Conservation (phyloP, 768 basidiomycete species). For the Cystofilobasidium macerans region DNA sequence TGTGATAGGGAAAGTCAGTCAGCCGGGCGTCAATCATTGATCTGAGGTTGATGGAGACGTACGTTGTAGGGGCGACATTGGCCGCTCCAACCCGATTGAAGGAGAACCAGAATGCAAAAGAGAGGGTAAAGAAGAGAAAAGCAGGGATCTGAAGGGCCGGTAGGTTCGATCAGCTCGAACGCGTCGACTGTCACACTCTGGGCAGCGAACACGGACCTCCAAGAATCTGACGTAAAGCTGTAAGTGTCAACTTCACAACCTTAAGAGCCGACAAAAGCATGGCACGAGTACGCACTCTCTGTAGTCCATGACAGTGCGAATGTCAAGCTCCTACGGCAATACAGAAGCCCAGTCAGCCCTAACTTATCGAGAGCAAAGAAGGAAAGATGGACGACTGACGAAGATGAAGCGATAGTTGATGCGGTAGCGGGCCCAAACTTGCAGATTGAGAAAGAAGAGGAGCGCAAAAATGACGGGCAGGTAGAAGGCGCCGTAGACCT, state of each 20-base stretch:
- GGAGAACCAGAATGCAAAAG: conserved; percentile 68
- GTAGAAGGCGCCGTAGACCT: conserved; percentile 59
- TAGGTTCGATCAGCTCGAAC: neutral
- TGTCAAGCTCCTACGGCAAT: conserved; percentile 52
- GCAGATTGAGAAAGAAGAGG: conserved; percentile 70
- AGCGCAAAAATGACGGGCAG: conserved; percentile 65
- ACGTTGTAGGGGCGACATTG: conserved; percentile 55
- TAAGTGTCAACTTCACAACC: too few relatives aligned
- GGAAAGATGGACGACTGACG: conserved; percentile 37
- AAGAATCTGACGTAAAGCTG: conserved; percentile 38
- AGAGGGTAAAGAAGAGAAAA: conserved; percentile 62
- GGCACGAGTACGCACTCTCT: conserved; percentile 63
- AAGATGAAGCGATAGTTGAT: conserved; percentile 95
- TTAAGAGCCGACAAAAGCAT: too few relatives aligned
- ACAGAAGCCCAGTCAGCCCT: too few relatives aligned
- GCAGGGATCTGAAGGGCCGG: conserved; percentile 50
- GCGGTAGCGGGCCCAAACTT: conserved; percentile 56
- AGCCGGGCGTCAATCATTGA: neutral
- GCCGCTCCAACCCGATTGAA: conserved; percentile 53
- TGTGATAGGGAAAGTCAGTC: neutral
- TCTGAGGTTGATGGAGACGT: conserved; percentile 11
- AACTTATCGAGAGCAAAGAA: neutral
- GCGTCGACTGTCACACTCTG: too few relatives aligned
- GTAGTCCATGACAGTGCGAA: conserved; percentile 60
- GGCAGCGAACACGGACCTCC: conserved; percentile 42